phyloP scores from a whole-genome alignment of 805 yeast genomes.

The Lipomyces orientalis region DNA sequence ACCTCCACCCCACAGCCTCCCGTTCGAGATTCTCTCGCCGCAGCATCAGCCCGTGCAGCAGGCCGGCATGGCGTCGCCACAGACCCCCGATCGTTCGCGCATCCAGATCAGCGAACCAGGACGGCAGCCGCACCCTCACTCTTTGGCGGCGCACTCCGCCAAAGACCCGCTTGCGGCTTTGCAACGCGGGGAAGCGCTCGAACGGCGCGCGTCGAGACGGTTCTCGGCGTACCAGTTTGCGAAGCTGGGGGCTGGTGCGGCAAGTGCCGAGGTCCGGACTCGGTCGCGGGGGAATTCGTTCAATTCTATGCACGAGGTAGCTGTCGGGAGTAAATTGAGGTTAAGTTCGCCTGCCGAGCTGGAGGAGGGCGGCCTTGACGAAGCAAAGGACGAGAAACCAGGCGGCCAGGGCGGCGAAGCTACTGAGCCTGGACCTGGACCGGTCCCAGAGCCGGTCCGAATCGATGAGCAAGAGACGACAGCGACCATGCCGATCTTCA shows the following conservation, averaged over 20 bases:
- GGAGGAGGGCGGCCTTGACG: not conserved
- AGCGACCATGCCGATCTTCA: constrained; percentile 37
- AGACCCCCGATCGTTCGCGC: constrained; percentile 18
- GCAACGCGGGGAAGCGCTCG: constrained; percentile 81
- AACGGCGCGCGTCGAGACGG: constrained; percentile 90
- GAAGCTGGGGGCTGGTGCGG: constrained; percentile 51
- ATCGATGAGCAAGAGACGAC: not conserved
- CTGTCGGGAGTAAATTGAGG: constrained; percentile 3
- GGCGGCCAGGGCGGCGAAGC: not conserved
- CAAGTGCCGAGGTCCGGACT: constrained; percentile 13
- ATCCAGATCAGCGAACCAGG: not conserved
- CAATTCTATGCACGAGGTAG: constrained; percentile 17
- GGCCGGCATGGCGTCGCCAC: constrained; percentile 9
- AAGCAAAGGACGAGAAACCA: not conserved
- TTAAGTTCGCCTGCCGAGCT: not conserved
- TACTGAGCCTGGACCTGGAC: not conserved
- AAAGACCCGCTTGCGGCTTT: constrained; percentile 74
- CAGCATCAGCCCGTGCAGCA: constrained; percentile 14
- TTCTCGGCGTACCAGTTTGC: constrained; percentile 94
- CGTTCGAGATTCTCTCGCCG: constrained; percentile 8
- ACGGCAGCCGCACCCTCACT: not conserved
- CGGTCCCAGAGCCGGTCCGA: not conserved
- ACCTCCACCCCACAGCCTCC: constrained; percentile 3
- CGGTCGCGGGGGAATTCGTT: constrained; percentile 12
- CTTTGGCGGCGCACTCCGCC: constrained; percentile 28